A percentile compares a stretch with the other conserved stretches of the same genome.
These are phyloP conservation scores for Acer yangbiense DNA, from an alignment of 345 rosid species.

Conservation along the genomic window DNA sequence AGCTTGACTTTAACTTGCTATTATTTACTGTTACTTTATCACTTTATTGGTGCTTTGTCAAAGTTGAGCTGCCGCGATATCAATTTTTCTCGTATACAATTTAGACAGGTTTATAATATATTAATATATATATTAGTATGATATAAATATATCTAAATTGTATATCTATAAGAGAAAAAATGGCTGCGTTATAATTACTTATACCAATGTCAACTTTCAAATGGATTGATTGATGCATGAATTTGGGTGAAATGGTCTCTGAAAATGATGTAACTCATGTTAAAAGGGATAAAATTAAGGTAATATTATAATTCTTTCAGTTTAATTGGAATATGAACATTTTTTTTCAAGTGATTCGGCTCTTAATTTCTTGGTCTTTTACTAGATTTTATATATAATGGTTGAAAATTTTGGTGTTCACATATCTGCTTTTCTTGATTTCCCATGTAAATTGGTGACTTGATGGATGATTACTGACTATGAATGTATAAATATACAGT, in stretches of 20 bases:
- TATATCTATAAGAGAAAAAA: no score
- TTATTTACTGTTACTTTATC: not conserved
- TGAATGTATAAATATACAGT: no score
- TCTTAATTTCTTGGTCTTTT: not conserved
- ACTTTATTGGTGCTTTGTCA: not conserved
- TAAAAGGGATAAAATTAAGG: not conserved
- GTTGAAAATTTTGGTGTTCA: not conserved
- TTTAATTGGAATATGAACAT: not conserved
- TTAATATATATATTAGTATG: no score
- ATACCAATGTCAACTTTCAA: not conserved
- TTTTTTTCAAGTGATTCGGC: not conserved
- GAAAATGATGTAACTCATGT: not conserved
- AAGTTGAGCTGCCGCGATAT: not conserved
- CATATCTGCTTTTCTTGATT: constrained; percentile 11
- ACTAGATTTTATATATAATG: not conserved
- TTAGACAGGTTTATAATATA: no score
- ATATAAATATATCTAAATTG: no score
- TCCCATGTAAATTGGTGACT: constrained; percentile 15
- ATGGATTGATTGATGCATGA: not conserved
- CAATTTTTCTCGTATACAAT: no score
- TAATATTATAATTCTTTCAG: not conserved
- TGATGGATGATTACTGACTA: not conserved
- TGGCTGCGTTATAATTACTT: no score
- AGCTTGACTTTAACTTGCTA: not conserved
- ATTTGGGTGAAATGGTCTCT: not conserved